Base-by-base conservation (phyloP, 805 yeast genomes). In the Wickerhamiella domercqiae region DNA sequence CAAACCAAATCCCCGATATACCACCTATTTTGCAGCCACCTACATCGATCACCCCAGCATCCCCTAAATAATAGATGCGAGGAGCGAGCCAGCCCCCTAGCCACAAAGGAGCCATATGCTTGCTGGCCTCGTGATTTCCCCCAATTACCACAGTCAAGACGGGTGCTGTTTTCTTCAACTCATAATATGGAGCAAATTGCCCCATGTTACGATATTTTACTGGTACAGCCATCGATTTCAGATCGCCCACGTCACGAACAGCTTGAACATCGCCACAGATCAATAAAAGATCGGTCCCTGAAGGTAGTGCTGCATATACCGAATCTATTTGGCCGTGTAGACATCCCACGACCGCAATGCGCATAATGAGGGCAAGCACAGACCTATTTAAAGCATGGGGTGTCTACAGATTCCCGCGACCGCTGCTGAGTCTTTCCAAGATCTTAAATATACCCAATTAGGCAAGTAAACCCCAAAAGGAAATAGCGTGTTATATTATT, bases 1-100 rank as follows among this genome's bases (percentile, higher is more conserved):
- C 54, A 44, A 78, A 75, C 58, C 63, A 86, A 2, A 90, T 84
- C 0, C 98, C 98, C 36, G 94, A 78, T 7, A 80, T 44, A 0
- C 95, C 94, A 18, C 73, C 78, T 19, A 90, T 80, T 42, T 78
- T 61, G 4, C 87, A 45, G 0, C 95, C 95, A 45, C 68, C 70
- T 48, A 61, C 79, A 75, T 80, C 73, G 2, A 90, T 59, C 2
- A 73, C 73, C 13, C 84, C 82, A 15, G 76, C 69, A 31, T 72
- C 71, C 0, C 98, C 98, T 48, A 90, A 51, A 52, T 73, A 90
- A 56, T 77, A 90, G 11, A 90, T 81, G 44, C 78, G 75, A 1
- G 83, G 81, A 1, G 94, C 93, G 1, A 80, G 86, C 81, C 87
- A 90, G 0, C 98, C 98, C 9, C 98, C 98, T 53, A 67, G 69